Base-by-base conservation (phyloP, 331 rosid species). In the Phaseolus coccineus region DNA sequence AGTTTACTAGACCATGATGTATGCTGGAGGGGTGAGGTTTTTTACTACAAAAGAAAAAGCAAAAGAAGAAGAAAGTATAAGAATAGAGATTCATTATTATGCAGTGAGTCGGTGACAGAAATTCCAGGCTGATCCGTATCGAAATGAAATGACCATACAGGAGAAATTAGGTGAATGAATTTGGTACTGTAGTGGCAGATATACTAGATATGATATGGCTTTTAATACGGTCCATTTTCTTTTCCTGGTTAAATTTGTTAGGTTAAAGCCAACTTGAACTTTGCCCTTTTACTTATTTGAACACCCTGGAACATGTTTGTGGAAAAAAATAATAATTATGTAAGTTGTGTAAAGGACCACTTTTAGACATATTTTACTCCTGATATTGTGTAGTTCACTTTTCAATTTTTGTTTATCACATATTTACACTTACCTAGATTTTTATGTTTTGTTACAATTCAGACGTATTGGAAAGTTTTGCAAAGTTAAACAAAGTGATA, bases 101-200 rank as follows among this genome's bases (percentile, higher is more conserved):
- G 77, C 68, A 57, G 65, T 83, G 73, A 82, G 61, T 68, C 70
- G 64, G 72, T 78, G 86, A 58, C 53, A 69, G 52, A 58, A 67
- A 28, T 73, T 63, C 51, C 56, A 73, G 70, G 72, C 64, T 46
- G 24, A 66, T 78, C 73, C 58, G 33, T 51, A 4, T 25, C 2
- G 69, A 77, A 71, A 51, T 52, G 63, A 69, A 71, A 51, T 30
- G 63, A 59, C 71, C 46, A 27, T n/a, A 75, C 58, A 58, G 8
- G 59, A 76, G 63, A 69, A 61, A 61, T 61, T 57, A 77, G 73
- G 72, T 68, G 72, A n/a, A 58, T 83, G 55, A 67, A 78, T 69
- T 39, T 62, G 77, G 81, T 53, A 28, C 35, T 28, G 11, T 19
- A n/a, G 12, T 62, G 68, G 59, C n/a, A 71, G 31, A 40, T 70